A percentile compares a stretch with the other conserved stretches of the same genome.
These are phyloP conservation scores for Mitragyna speciosa DNA, from an alignment of 257 asterid species.

Conservation along the genomic window DNA sequence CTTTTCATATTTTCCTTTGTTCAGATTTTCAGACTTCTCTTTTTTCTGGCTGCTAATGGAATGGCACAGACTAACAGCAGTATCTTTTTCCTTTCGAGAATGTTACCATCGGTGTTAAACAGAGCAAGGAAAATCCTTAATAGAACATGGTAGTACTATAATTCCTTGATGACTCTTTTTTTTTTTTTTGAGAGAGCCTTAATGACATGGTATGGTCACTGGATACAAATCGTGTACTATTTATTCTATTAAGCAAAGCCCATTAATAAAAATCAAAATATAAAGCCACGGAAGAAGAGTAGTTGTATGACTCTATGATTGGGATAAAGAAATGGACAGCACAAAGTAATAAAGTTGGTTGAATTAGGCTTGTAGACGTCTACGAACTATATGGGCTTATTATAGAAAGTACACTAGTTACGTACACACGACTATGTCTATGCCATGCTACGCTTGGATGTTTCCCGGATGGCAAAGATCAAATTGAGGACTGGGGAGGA, in stretches of 20 bases:
- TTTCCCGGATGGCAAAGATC: background rate
- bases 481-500: background rate
- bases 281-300: no score
- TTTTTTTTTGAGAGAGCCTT: no score
- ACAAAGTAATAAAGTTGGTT: background rate
- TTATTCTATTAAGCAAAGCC: no score
- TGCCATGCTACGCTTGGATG: background rate
- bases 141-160: no score
- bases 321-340: background rate
- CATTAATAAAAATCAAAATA: background rate
- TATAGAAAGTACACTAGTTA: background rate
- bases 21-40: background rate
- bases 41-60: background rate
- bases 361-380: background rate
- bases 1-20: background rate
- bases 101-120: background rate
- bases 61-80: background rate
- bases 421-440: background rate
- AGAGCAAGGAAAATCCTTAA: background rate
- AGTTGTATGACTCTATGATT: background rate
- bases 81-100: background rate
- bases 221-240: no score
- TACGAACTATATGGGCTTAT: background rate
- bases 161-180: no score
- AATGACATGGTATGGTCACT: background rate